Base-by-base conservation (phyloP, 768 basidiomycete species). In the Kwoniella dejecticola region DNA sequence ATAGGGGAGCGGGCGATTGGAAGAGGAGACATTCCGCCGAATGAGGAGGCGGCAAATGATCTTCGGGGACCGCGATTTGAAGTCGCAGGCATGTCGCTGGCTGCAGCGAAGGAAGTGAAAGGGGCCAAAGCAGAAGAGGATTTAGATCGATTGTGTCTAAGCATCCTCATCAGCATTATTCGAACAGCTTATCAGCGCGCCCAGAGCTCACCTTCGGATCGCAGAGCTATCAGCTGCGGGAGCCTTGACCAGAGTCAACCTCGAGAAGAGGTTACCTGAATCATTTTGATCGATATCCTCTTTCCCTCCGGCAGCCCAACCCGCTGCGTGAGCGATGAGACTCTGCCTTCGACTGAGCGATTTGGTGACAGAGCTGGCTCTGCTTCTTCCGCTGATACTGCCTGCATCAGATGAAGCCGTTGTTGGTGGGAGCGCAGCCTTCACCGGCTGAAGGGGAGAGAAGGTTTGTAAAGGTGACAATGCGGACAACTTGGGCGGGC, bases 221-320 rank as follows among this genome's bases (percentile, higher is more conserved):
- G n/a, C 27, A 24, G 38, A n/a, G n/a, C n/a, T 21, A 36, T 38
- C 47, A 31, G 57, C 66, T 10, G 54, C 53, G 1, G 76, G 76
- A 21, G 77, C 77, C 53, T 69, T 75, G 55, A 77, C 75, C 57
- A 79, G 45, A 17, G 69, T 73, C 64, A 79, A 58, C 19, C 70
- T 62, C 29, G 72, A 74, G 54, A 77, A 73, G 21, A 69, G 38
- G 29, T 33, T 42, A 5, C 31, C 54, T 1, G 31, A 52, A 1
- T 48, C 7, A 0, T 59, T 57, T 17, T 45, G 58, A 15, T 40
- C 55, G 4, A 29, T 15, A 17, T 69, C 60, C n/a, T 71, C 64
- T 40, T 62, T 52, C 15, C 63, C 69, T 1, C 57, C 65, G 7
- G 23, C 30, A 3, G 38, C 49, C 69, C 72, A 70, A 17, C 49